Evolutionary conservation across 1,284 basidiomycete genomes (phyloP), one percentile per base, ranked within the genome.

Genomic region (Malassezia restricta): DNA sequence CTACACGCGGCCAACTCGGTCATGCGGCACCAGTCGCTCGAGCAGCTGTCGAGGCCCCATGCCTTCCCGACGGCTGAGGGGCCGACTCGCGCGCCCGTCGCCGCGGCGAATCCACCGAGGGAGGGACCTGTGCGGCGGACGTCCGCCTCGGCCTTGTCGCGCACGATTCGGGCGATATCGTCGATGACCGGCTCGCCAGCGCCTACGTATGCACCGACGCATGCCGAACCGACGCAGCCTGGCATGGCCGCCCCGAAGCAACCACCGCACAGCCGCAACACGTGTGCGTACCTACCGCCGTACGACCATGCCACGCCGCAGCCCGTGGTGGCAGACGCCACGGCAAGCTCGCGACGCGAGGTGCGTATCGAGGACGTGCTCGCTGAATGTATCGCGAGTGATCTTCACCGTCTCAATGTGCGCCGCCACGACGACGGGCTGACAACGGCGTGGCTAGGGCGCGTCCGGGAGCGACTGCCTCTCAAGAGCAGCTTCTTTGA

Each of bases 401-500:
- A 68, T 50, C 55, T 68, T 54, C 62, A 51, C 28, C 55, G 59
- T 27, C 69, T 66, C 54, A 59, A 56, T 17, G 54, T 55, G 24
- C 63, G 67, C 8, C 54, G 54, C 17, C 47, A 50, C 20, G 52
- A 51, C 30, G 60, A 57, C 4, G 59, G 50, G 3, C n/a, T 11
- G 31, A 24, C 39, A 9, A n/a, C 39, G 9, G 20, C n/a, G 28
- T 31, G 43, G 24, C 11, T 8, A 87, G 75, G 49, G 30, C 55
- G 52, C 17, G 50, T 65, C 11, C 51, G 54, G 20, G 76, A 79
- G 63, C 75, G 78, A 2, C 76, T 98, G 55, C 92, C 92, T 0
- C 76, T 98, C 63, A 89, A 88, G 75, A 90, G 87, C 66, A 80
- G 82, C 2, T 91, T 89, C 74, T 98, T 87, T 71, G 90, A 94